Evolutionary conservation across 495 filamentous ascomycete genomes (phyloP).

Genomic region (Thermochaetoides thermophila): DNA sequence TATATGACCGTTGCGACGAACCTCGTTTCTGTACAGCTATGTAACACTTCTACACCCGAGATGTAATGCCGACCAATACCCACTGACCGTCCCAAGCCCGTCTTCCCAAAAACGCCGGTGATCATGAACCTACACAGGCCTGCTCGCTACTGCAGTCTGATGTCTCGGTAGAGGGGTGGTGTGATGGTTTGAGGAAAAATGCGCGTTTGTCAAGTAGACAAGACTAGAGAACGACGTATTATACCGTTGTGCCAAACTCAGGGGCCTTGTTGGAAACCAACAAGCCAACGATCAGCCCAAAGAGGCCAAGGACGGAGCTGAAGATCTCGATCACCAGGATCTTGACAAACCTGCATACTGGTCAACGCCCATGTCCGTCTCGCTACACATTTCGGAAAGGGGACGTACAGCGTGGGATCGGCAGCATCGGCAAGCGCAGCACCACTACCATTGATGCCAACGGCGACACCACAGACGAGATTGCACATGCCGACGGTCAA

Average conservation of each 20-base stretch:
- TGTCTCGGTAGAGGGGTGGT: constrained; percentile 2
- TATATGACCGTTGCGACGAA: constrained; percentile 8
- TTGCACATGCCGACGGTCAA: constrained; percentile 91
- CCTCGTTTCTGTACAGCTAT: constrained; percentile 18
- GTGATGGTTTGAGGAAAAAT: background rate
- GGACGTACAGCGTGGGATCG: constrained; percentile 73
- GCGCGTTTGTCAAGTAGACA: no score
- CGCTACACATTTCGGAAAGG: background rate
- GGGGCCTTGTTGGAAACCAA: constrained; percentile 67
- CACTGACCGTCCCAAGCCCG: constrained; percentile 13
- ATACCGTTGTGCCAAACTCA: constrained; percentile 60
- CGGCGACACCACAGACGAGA: constrained; percentile 86
- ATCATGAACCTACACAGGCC: constrained; percentile 20
- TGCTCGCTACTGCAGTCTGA: constrained; percentile 10
- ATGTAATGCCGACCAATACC: constrained; percentile 18
- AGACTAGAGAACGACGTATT: no score
- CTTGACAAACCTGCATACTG: constrained; percentile 69
- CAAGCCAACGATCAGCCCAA: constrained; percentile 89
- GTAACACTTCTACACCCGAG: constrained; percentile 10
- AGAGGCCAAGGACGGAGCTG: constrained; percentile 94
- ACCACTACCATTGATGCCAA: constrained; percentile 95
- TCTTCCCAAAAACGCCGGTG: constrained; percentile 21
- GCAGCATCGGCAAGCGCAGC: constrained; percentile 93
- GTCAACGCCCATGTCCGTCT: constrained; percentile 11
- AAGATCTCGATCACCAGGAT: constrained; percentile 99